Conservation (phyloP, 129 eudicot species). For the Chrysanthemum makinoi region DNA sequence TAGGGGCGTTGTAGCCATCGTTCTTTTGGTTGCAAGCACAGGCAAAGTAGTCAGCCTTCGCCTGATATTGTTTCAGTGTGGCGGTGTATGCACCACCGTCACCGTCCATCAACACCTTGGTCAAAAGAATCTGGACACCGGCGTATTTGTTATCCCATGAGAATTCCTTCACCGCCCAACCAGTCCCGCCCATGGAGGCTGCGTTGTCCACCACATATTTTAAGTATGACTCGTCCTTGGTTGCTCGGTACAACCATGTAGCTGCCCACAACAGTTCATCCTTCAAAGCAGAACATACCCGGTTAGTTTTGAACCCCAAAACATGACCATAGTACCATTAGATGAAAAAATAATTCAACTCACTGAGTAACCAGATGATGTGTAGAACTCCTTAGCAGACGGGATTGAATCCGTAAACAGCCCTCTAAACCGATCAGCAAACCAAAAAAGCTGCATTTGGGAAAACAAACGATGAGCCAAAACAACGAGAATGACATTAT, state of each 20-base stretch:
- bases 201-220: conserved; percentile 64
- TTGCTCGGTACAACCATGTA: conserved; percentile 76
- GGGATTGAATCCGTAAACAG: conserved; percentile 58
- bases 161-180: conserved; percentile 74
- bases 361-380: conserved; percentile 77
- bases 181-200: conserved; percentile 78
- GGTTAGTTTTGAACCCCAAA: neutral
- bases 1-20: conserved; percentile 68
- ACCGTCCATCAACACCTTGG: conserved; percentile 86
- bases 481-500: neutral
- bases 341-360: conserved; percentile 19
- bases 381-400: conserved; percentile 52
- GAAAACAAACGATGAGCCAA: conserved; percentile 13
- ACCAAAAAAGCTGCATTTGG: conserved; percentile 67
- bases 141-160: conserved; percentile 80
- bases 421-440: conserved; percentile 86
- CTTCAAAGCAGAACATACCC: conserved; percentile 25
- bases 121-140: conserved; percentile 64
- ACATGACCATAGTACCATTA: neutral
- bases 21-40: conserved; percentile 91
- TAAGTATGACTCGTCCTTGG: conserved; percentile 64
- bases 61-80: conserved; percentile 62
- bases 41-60: conserved; percentile 80
- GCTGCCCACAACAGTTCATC: conserved; percentile 95
- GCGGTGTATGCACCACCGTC: conserved; percentile 58